Evolutionary conservation across 805 yeast species (phyloP).

Genomic region (Saccharomycopsis javanensis): DNA sequence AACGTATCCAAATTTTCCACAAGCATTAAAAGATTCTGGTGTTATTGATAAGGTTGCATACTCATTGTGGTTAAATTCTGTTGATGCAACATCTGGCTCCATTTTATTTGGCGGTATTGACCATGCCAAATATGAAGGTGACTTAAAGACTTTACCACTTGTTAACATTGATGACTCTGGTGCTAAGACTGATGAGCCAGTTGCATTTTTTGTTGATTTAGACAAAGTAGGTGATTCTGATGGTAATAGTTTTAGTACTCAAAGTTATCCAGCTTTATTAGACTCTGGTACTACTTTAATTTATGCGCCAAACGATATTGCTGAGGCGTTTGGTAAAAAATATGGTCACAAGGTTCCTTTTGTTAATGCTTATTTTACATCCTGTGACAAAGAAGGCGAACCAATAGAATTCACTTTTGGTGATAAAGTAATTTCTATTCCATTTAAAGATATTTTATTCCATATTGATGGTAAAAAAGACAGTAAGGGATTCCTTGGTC

Average conservation of each 20-base stretch:
- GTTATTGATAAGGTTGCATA: conserved; percentile 45
- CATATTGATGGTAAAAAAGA: conserved; percentile 14
- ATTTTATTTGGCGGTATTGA: conserved; percentile 68
- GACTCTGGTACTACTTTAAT: conserved; percentile 56
- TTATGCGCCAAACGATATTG: conserved; percentile 33
- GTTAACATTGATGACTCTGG: conserved; percentile 31
- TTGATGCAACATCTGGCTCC: conserved; percentile 37
- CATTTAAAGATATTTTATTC: conserved; percentile 30
- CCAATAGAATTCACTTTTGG: conserved; percentile 43
- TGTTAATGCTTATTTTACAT: conserved; percentile 37
- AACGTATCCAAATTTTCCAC: conserved; percentile 59
- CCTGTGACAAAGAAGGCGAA: conserved; percentile 33
- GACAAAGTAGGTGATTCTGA: neutral
- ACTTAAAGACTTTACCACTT: conserved; percentile 40
- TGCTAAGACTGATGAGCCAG: conserved; percentile 34
- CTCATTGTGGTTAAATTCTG: conserved; percentile 49
- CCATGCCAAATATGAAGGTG: conserved; percentile 49
- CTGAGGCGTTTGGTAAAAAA: conserved; percentile 21
- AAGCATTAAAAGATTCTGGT: conserved; percentile 48
- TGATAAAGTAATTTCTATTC: conserved; percentile 44
- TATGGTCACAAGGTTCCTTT: conserved; percentile 28
- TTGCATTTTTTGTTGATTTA: conserved; percentile 35
- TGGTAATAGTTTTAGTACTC: conserved; percentile 15
- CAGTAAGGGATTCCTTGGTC: conserved; percentile 17
- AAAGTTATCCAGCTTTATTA: conserved; percentile 32